Conservation (phyloP, 2,329 filamentous ascomycete genomes). For the Ascochyta viciae-villosae region DNA sequence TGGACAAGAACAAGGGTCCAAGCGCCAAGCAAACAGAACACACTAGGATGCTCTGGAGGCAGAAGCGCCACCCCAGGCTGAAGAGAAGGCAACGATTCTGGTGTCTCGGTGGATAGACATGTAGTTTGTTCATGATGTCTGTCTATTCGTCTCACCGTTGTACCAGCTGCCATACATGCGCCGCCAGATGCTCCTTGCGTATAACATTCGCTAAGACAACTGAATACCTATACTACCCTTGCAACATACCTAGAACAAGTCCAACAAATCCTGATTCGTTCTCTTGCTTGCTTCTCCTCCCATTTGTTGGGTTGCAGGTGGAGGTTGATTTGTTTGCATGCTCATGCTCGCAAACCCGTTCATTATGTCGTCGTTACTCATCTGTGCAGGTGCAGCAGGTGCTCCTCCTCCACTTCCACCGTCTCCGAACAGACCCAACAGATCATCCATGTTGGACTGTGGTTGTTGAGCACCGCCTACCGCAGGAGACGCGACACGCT, state of each 20-base stretch:
- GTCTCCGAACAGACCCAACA: constrained; percentile 72
- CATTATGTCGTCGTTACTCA: constrained; percentile 65
- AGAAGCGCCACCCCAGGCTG: constrained; percentile 4
- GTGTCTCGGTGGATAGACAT: neutral
- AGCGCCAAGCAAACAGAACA: constrained; percentile 10
- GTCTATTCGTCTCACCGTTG: neutral
- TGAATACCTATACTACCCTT: neutral
- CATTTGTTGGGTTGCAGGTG: constrained; percentile 69
- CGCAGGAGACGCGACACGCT: constrained; percentile 70
- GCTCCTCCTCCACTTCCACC: constrained; percentile 41
- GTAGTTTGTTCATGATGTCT: neutral
- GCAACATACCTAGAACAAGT: constrained; percentile 56
- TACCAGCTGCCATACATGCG: neutral
- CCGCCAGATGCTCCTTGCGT: constrained; percentile 1
- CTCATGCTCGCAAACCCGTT: constrained; percentile 86
- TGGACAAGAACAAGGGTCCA: constrained; percentile 9
- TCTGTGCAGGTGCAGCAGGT: constrained; percentile 42
- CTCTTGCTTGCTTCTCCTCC: constrained; percentile 60
- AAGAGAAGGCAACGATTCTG: constrained; percentile 1
- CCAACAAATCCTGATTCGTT: constrained; percentile 63
- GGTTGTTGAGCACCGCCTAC: constrained; percentile 48
- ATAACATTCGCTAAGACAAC: constrained; percentile 4
- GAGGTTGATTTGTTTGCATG: constrained; percentile 70
- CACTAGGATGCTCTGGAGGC: constrained; percentile 4
- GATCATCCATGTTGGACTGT: constrained; percentile 77